Conservation (phyloP, 768 basidiomycete genomes). For the Fomitopsis serialis region DNA sequence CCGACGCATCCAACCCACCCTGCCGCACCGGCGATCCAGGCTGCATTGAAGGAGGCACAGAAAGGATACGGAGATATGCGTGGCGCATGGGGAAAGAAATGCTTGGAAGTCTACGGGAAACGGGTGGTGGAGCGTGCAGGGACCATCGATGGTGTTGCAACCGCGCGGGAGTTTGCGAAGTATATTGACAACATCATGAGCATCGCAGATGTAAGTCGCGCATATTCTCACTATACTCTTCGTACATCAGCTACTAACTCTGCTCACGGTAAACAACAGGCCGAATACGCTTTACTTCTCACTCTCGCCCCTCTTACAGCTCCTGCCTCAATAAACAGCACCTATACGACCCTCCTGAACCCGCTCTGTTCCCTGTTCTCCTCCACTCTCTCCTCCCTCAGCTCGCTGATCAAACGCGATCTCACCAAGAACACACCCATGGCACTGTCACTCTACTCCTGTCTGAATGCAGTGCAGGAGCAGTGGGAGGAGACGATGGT, state of each 20-base stretch:
- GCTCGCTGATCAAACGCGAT: constrained; percentile 64
- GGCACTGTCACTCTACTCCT: constrained; percentile 66
- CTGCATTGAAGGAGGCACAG: constrained; percentile 71
- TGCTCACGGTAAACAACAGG: constrained; percentile 30
- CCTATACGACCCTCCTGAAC: constrained; percentile 55
- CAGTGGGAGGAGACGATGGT: constrained; percentile 66
- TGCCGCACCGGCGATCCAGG: constrained; percentile 56
- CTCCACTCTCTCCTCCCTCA: constrained; percentile 57
- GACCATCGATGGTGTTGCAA: constrained; percentile 54
- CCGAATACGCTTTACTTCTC: constrained; percentile 60
- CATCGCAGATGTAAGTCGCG: constrained; percentile 54
- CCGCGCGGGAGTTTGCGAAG: constrained; percentile 66
- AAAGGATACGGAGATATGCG: constrained; percentile 85
- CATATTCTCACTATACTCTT: no score
- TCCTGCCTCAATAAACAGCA: constrained; percentile 44
- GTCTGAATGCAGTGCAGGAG: constrained; percentile 48
- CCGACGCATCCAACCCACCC: constrained; percentile 82
- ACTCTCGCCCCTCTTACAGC: constrained; percentile 59
- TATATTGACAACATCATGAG: constrained; percentile 64
- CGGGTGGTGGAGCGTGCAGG: constrained; percentile 67
- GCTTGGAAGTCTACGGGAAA: constrained; percentile 66
- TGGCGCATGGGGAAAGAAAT: constrained; percentile 70
- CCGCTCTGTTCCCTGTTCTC: constrained; percentile 66
- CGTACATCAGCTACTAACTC: no score
- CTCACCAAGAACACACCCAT: constrained; percentile 77